Evolutionary conservation across 2,329 filamentous ascomycete genomes (phyloP).

Genomic region (Trematosphaeria pertusa): DNA sequence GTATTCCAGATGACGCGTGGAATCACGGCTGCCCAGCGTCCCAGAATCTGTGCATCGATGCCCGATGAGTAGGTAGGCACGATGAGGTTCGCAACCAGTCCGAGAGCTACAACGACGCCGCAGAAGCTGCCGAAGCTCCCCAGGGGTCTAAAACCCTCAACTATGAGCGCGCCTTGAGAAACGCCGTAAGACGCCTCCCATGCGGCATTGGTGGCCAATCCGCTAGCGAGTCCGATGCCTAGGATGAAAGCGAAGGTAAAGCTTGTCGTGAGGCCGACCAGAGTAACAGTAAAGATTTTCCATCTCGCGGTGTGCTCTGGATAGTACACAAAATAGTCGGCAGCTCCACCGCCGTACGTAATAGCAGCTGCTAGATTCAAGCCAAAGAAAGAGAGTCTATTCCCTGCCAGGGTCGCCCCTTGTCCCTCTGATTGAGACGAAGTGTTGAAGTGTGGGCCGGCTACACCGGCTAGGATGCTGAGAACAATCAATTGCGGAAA

Average conservation of each 20-base stretch:
- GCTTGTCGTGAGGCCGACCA: constrained; percentile 63
- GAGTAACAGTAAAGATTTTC: constrained; percentile 64
- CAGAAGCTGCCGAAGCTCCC: constrained; percentile 71
- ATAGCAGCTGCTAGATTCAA: constrained; percentile 70
- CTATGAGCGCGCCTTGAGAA: constrained; percentile 70
- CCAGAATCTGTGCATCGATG: constrained; percentile 73
- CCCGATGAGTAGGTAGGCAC: constrained; percentile 68
- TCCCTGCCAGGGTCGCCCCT: constrained; percentile 60
- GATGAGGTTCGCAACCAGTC: constrained; percentile 70
- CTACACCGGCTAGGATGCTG: constrained; percentile 67
- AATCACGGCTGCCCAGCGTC: constrained; percentile 62
- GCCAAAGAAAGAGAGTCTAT: constrained; percentile 72
- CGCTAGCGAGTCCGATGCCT: constrained; percentile 68
- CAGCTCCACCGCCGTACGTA: constrained; percentile 68
- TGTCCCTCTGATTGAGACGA: constrained; percentile 60
- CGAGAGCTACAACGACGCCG: constrained; percentile 68
- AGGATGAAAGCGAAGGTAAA: constrained; percentile 68
- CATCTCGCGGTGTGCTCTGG: constrained; percentile 59
- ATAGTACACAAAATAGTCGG: constrained; percentile 74
- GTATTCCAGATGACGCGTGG: constrained; percentile 72
- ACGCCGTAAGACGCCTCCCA: constrained; percentile 65
- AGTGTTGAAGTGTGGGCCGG: constrained; percentile 66
- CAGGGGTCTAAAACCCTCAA: constrained; percentile 66
- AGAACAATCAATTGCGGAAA: constrained; percentile 68
- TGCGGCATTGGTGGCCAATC: constrained; percentile 57